Conservation (phyloP, 2,329 filamentous ascomycete genomes). For the Trichoderma koningii region DNA sequence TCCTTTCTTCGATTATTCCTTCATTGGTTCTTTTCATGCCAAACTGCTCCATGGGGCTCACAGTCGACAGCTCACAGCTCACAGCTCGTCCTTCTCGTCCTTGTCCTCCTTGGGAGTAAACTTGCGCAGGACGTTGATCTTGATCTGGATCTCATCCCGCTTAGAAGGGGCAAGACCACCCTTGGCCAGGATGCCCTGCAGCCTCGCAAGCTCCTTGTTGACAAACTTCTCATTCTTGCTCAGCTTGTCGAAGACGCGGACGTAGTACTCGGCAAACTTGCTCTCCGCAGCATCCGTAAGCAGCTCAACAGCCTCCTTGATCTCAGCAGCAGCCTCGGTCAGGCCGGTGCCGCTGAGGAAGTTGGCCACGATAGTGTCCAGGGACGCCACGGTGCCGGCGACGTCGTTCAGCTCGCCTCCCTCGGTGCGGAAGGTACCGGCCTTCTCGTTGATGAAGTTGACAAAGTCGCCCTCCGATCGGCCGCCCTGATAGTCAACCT, state of each 20-base stretch:
- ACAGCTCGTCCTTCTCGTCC: conserved; percentile 54
- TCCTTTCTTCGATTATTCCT: neutral
- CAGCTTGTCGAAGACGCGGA: conserved; percentile 87
- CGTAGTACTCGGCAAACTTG: conserved; percentile 91
- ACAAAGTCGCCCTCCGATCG: conserved; percentile 77
- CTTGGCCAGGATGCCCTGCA: conserved; percentile 81
- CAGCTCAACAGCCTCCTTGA: conserved; percentile 68
- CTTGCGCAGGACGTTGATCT: conserved; percentile 83
- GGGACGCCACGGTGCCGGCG: conserved; percentile 78
- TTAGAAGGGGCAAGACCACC: conserved; percentile 83
- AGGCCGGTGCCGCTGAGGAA: conserved; percentile 66
- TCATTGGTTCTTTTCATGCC: neutral
- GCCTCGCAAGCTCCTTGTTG: conserved; percentile 79
- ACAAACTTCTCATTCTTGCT: conserved; percentile 75
- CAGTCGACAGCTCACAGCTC: conserved; percentile 35
- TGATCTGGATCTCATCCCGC: conserved; percentile 81
- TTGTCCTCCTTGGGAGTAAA: conserved; percentile 66
- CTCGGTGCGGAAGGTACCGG: conserved; percentile 78
- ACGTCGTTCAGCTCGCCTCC: conserved; percentile 77
- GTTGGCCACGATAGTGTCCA: conserved; percentile 76
- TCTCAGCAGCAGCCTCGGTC: conserved; percentile 67
- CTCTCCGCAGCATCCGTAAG: conserved; percentile 64
- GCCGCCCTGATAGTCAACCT: conserved; percentile 71
- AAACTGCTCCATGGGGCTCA: neutral
- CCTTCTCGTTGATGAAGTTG: conserved; percentile 81